These are phyloP conservation scores for Coprinopsis strossmayeri DNA, from an alignment of 768 basidiomycete genomes.

Conservation along the genomic window DNA sequence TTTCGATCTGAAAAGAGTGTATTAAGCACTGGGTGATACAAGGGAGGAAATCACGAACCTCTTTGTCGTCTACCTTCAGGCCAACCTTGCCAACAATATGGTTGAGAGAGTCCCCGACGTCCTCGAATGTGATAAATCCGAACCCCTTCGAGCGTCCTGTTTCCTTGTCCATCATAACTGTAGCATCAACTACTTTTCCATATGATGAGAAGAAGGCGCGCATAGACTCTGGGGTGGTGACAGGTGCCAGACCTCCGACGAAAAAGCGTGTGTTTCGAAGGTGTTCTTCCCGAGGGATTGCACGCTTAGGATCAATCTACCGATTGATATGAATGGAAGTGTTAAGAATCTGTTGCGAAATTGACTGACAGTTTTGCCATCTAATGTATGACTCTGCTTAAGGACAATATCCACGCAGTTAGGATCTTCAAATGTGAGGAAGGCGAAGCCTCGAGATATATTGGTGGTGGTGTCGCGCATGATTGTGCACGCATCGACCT, in stretches of 20 bases:
- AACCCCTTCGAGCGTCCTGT: conserved; percentile 74
- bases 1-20: conserved; percentile 54
- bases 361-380: conserved; percentile 64
- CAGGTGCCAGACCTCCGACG: conserved; percentile 67
- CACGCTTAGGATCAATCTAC: conserved; percentile 89
- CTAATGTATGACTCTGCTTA: conserved; percentile 59
- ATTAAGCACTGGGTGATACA: neutral
- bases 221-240: conserved; percentile 67
- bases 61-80: conserved; percentile 68
- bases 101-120: conserved; percentile 49
- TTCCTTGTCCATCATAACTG: conserved; percentile 81
- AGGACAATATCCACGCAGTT: conserved; percentile 60
- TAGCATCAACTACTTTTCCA: conserved; percentile 78
- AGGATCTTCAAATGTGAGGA: conserved; percentile 73
- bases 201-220: conserved; percentile 62
- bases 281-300: conserved; percentile 80
- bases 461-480: conserved; percentile 70
- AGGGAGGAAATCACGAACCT: conserved; percentile 34
- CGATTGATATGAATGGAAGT: conserved; percentile 25
- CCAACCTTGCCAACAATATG: conserved; percentile 63
- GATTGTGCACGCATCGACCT: conserved; percentile 78
- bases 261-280: conserved; percentile 73
- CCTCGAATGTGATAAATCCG: conserved; percentile 79
- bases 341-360: neutral
- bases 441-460: conserved; percentile 79